A percentile compares a stretch with the other conserved stretches of the same genome.
Conservation (phyloP, 2,329 filamentous ascomycete species). For the Lasiodiplodia citricola region DNA sequence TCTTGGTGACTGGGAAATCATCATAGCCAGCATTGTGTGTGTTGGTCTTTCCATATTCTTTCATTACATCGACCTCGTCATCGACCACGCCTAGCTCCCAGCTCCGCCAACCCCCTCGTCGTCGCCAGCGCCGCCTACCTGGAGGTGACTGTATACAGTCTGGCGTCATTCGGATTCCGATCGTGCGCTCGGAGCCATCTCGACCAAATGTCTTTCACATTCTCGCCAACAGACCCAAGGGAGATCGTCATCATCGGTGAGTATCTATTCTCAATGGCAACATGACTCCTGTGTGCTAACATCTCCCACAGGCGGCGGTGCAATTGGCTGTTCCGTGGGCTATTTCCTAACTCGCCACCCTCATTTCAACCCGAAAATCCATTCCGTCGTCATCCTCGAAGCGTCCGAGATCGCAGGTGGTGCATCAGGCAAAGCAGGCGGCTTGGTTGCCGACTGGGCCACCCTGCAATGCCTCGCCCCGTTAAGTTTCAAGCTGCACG, state of each 20-base stretch:
- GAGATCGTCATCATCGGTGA: background rate
- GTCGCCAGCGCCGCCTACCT: no score
- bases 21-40: no score
- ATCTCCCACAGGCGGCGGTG: constrained; percentile 6
- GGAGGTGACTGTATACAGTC: no score
- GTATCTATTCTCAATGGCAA: background rate
- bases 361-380: background rate
- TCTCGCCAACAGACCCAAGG: background rate
- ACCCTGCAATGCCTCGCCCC: constrained; percentile 25
- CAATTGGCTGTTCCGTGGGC: constrained; percentile 18
- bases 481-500: constrained; percentile 21
- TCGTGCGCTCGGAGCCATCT: background rate
- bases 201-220: background rate
- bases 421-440: constrained; percentile 26
- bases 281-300: background rate
- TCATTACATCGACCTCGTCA: no score
- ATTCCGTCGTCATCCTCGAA: constrained; percentile 22
- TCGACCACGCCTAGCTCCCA: no score
- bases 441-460: constrained; percentile 24
- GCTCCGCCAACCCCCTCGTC: no score
- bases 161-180: background rate
- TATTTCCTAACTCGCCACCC: constrained; percentile 20
- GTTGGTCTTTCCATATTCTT: no score
- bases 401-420: constrained; percentile 15
- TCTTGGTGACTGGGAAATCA: no score